Evolutionary conservation across 148 eudicot species (phyloP), one percentile per base, ranked within the genome.

Genomic region (Cornus kousa): DNA sequence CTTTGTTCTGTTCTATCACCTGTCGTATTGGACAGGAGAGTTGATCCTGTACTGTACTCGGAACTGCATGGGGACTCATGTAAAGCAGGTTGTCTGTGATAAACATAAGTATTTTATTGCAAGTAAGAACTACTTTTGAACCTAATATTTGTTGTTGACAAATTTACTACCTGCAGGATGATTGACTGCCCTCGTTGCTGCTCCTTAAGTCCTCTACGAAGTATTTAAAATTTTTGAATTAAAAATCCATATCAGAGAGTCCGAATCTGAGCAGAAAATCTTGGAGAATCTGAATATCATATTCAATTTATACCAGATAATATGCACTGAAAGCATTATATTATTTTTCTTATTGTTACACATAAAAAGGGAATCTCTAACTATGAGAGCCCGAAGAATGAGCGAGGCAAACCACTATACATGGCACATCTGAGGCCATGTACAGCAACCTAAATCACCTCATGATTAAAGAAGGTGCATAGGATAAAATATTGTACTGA

Each of bases 181-280:
- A 83, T 73, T 84, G 90, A 80, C 82, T 87, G 65, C 81, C 88
- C 55, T 84, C 87, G 68, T 80, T 82, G 75, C 84, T 71, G 83
- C 86, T 87, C 74, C 83, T 84, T 68, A 90, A 78, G 78, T 93
- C 92, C 83, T 88, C 92, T 79, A 91, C 68, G 81, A 91, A 84
- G 66, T 87, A 86, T 79, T 86, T 89, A 60, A 88, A 79, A 83
- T 84, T 85, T 70, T 91, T 91, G 20, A 87, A 86, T 74, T 92
- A 88, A 79, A 92, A 78, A 62, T 89, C 89, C 67, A 80, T 71
- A 50, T 88, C 94, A 35, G 83, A 80, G 40, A 86, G 40, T 71
- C 70, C 79, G 68, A 71, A 55, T 37, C 66, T 81, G 53, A 79
- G 71, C 82, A 76, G 78, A 83, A 83, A 91, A 73, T 85, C 88